Evolutionary conservation across 148 eudicot genomes (phyloP), one percentile per base, ranked within the genome.

Genomic region (Camellia sinensis): DNA sequence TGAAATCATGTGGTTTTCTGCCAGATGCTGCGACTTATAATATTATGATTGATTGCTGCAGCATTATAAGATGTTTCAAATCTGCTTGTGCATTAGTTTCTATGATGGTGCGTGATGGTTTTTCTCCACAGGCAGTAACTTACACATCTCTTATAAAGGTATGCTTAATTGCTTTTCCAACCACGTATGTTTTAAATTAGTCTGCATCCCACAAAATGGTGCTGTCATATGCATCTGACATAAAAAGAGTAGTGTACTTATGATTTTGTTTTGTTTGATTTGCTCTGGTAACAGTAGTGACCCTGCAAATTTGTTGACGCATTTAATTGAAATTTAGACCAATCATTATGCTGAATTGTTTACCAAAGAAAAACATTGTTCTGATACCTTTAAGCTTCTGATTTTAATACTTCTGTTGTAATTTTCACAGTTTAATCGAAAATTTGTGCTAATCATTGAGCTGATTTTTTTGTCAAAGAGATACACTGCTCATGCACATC

Each of bases 41-140:
- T 84, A 90, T 91, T 73, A 89, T 95, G 97, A 89, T 95, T 69
- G 88, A 90, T 85, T 93, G 97, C 84, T 95, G 97, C 84, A 73
- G 91, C 85, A 71, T 87, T 81, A 75, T 84, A 77, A 82, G 85
- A 78, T 89, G 94, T 66, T 87, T 87, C 74, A 88, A 83, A 79
- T 93, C 97, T 83, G 97, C 98, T 68, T 80, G 82, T 72, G 89
- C 90, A 19, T 67, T 93, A 69, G 73, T 92, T 67, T 91, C 97
- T 21, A 21, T 86, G 93, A 95, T 95, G 97, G 18, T 93, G 67
- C 94, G 93, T 53, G 80, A 86, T 75, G 97, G 98, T 45, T 92
- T 84, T 79, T 63, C 22, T 82, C 89, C 87, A 11, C 80, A 84
- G 78, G 80, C 77, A 37, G 66, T 82, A 50, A 88, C 92, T 60